Percentiles rank a stretch among this genome's conserved stretches.
These are phyloP conservation scores for Phytophthora aleatoria DNA, from an alignment of 352 stramenopile species.

Conservation along the genomic window DNA sequence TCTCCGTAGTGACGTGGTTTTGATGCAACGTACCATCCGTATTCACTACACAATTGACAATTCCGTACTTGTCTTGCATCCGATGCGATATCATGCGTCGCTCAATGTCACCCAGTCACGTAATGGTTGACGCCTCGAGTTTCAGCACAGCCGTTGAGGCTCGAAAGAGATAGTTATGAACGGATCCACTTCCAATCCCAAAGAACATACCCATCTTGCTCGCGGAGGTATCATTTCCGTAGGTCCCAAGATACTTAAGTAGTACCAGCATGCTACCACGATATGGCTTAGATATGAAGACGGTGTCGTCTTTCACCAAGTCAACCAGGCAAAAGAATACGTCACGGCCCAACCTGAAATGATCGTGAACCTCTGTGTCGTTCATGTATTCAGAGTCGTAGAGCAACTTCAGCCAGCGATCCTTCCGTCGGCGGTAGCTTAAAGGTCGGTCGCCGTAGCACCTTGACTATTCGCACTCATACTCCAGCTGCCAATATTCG, in stretches of 20 bases:
- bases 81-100: constrained; percentile 11
- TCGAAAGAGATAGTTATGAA: constrained; percentile 27
- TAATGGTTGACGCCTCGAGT: constrained; percentile 1
- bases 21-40: constrained; percentile 27
- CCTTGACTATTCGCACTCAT: background rate
- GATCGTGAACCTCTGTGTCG: constrained; percentile 16
- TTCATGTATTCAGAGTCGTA: constrained; percentile 11
- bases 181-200: constrained; percentile 23
- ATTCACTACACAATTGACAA: constrained; percentile 32
- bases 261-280: constrained; percentile 27
- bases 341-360: constrained; percentile 9
- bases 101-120: constrained; percentile 11
- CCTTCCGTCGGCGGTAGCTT: constrained; percentile 4
- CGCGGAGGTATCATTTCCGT: constrained; percentile 26
- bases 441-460: background rate
- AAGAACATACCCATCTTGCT: constrained; percentile 30
- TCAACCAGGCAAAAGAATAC: constrained; percentile 10
- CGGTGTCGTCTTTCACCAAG: constrained; percentile 9
- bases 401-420: constrained; percentile 6
- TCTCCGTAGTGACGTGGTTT: constrained; percentile 28
- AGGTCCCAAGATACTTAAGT: constrained; percentile 34
- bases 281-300: constrained; percentile 23
- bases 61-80: constrained; percentile 22
- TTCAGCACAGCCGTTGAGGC: constrained; percentile 4
- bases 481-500: constrained; percentile 9